Conservation (phyloP, 768 basidiomycete species). For the Stropharia rugosoannulata region DNA sequence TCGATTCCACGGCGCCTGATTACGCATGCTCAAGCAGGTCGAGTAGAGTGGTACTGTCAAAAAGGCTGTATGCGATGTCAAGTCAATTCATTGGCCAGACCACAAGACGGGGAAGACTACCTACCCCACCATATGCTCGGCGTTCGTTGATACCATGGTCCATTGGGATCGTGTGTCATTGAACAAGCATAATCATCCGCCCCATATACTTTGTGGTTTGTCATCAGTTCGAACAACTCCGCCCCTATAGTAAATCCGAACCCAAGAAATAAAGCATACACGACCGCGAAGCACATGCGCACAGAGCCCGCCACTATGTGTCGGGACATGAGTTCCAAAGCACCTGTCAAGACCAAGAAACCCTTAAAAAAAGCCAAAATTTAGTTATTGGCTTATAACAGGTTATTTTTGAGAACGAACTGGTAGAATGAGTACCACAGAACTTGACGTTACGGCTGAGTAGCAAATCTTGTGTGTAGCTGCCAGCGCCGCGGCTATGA, state of each 20-base stretch:
- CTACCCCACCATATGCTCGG: slow-evolving; percentile 73
- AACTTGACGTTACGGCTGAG: slow-evolving; percentile 73
- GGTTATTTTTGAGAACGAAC: slow-evolving; percentile 32
- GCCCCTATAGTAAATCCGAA: slow-evolving; percentile 85
- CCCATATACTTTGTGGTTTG: slow-evolving; percentile 42
- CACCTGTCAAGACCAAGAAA: slow-evolving; percentile 69
- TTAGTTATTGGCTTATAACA: background rate
- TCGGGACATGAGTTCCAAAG: slow-evolving; percentile 76
- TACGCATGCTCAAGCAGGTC: slow-evolving; percentile 62
- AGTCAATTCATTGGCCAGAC: background rate
- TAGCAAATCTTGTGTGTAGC: slow-evolving; percentile 74
- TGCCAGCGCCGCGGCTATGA: slow-evolving; percentile 73
- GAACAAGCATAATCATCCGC: slow-evolving; percentile 62
- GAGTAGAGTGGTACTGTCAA: slow-evolving; percentile 72
- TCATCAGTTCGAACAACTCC: slow-evolving; percentile 61
- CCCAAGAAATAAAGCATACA: slow-evolving; percentile 77
- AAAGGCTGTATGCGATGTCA: slow-evolving; percentile 43
- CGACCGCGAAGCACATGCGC: slow-evolving; percentile 73
- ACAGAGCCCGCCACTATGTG: slow-evolving; percentile 87
- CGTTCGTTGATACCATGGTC: slow-evolving; percentile 74
- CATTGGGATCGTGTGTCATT: slow-evolving; percentile 50
- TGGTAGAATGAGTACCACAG: slow-evolving; percentile 79
- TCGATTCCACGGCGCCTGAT: slow-evolving; percentile 56
- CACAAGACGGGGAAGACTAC: slow-evolving; percentile 17
- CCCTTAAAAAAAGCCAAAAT: slow-evolving; percentile 33